Conservation (phyloP, 345 rosid genomes). For the Cardiospermum halicacabum region DNA sequence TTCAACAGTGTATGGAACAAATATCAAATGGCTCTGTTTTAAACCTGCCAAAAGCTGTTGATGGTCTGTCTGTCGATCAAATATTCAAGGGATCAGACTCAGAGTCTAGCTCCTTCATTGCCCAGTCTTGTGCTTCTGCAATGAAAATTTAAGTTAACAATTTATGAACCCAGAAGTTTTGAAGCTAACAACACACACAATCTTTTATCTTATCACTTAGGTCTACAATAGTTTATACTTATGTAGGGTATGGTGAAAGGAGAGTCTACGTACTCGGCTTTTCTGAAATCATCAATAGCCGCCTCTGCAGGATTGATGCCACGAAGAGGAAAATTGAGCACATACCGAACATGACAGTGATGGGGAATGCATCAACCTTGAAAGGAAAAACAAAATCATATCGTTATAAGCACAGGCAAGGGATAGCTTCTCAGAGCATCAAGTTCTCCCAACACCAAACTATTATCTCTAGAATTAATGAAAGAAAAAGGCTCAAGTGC, state of each 20-base stretch:
- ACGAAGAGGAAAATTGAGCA: slow-evolving; percentile 96
- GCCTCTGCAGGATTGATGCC: slow-evolving; percentile 79
- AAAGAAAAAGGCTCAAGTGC: neutral
- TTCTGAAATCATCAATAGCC: slow-evolving; percentile 70
- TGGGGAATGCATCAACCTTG: slow-evolving; percentile 90
- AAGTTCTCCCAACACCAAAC: neutral
- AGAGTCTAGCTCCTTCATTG: slow-evolving; percentile 47
- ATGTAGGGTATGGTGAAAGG: neutral
- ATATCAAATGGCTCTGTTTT: slow-evolving; percentile 11
- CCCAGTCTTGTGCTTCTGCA: slow-evolving; percentile 64
- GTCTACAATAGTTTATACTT: too few species aligned
- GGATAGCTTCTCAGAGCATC: neutral
- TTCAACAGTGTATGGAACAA: slow-evolving; percentile 13
- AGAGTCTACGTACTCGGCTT: slow-evolving; percentile 66
- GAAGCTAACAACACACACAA: neutral
- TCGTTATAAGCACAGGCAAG: slow-evolving; percentile 9
- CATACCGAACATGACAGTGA: slow-evolving; percentile 95
- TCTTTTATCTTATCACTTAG: neutral
- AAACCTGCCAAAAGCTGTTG: slow-evolving; percentile 5
- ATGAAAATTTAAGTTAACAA: slow-evolving; percentile 4
- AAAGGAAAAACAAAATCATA: slow-evolving; percentile 15
- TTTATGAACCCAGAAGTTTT: neutral
- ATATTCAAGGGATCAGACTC: slow-evolving; percentile 81
- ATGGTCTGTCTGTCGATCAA: slow-evolving; percentile 24
- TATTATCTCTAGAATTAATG: neutral